Percentiles rank a stretch among this genome's conserved stretches.
phyloP scores from a whole-genome alignment of 2,329 filamentous ascomycete species.

The Aureobasidium uvarum region DNA sequence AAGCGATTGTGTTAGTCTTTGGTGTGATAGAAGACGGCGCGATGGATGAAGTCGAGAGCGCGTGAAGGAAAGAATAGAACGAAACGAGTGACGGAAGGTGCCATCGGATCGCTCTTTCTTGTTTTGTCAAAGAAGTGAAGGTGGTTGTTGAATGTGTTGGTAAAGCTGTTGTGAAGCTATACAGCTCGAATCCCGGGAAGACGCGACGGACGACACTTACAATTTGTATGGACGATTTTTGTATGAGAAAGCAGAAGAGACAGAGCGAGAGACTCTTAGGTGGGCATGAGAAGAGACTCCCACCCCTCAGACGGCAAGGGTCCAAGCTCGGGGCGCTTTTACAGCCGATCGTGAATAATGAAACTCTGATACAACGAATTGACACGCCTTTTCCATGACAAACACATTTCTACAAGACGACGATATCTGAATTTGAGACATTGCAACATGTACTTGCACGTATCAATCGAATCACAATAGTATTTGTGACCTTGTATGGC shows the following conservation, averaged over 20 bases:
- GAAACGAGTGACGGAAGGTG: slow-evolving; percentile 16
- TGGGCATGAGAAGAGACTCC: too few relatives aligned
- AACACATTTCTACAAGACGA: not conserved
- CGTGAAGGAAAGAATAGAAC: slow-evolving; percentile 10
- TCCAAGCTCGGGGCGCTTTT: too few relatives aligned
- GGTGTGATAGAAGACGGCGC: not conserved
- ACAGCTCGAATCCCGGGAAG: not conserved
- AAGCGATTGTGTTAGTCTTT: slow-evolving; percentile 12
- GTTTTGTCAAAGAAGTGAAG: slow-evolving; percentile 2
- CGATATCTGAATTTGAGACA: not conserved
- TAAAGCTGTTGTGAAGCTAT: slow-evolving; percentile 12
- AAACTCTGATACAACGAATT: too few relatives aligned
- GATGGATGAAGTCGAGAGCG: slow-evolving; percentile 11
- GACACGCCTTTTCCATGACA: not conserved
- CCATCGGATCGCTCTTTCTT: not conserved
- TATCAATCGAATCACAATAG: not conserved
- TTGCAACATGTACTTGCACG: too few relatives aligned
- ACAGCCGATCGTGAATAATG: too few relatives aligned
- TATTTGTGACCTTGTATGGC: not conserved
- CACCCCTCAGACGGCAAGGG: too few relatives aligned
- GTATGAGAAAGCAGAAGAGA: not conserved
- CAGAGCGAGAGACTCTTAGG: too few relatives aligned
- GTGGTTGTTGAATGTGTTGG: slow-evolving; percentile 4
- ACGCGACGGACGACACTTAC: slow-evolving; percentile 16
- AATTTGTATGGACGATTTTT: slow-evolving; percentile 10